Evolutionary conservation across 2,329 filamentous ascomycete genomes (phyloP).

Genomic region (Colletotrichum tropicale): DNA sequence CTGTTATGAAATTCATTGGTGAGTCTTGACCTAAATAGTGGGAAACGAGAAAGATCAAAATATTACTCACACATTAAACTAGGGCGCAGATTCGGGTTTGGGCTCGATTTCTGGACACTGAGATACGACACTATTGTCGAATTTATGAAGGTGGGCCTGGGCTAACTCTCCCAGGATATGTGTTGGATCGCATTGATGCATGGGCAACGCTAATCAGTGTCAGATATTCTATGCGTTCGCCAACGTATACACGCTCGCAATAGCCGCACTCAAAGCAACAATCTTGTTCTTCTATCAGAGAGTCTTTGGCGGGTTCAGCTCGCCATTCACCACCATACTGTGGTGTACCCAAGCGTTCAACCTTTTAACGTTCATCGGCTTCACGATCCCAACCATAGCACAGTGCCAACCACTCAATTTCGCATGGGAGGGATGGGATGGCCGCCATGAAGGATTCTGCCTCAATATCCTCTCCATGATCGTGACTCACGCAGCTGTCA

Average conservation of each 20-base stretch:
- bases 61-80: fast-evolving
- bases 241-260: constrained; percentile 26
- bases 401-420: constrained; percentile 46
- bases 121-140: neutral
- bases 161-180: no score
- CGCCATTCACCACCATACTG: constrained; percentile 26
- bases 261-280: constrained; percentile 42
- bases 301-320: constrained; percentile 35
- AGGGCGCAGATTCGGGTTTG: neutral
- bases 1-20: neutral
- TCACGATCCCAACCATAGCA: constrained; percentile 38
- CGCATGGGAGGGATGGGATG: constrained; percentile 45
- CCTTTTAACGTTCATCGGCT: constrained; percentile 21
- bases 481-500: constrained; percentile 45
- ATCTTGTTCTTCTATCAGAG: constrained; percentile 41
- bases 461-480: constrained; percentile 39
- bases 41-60: neutral
- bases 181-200: neutral
- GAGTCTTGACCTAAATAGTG: fast-evolving
- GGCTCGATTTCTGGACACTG: neutral
- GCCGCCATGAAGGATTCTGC: constrained; percentile 30
- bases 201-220: fast-evolving
- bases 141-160: neutral
- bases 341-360: constrained; percentile 23
- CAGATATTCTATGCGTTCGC: constrained; percentile 10